Conservation (phyloP, 108 stramenopile genomes). For the Parietichytrium sp. region DNA sequence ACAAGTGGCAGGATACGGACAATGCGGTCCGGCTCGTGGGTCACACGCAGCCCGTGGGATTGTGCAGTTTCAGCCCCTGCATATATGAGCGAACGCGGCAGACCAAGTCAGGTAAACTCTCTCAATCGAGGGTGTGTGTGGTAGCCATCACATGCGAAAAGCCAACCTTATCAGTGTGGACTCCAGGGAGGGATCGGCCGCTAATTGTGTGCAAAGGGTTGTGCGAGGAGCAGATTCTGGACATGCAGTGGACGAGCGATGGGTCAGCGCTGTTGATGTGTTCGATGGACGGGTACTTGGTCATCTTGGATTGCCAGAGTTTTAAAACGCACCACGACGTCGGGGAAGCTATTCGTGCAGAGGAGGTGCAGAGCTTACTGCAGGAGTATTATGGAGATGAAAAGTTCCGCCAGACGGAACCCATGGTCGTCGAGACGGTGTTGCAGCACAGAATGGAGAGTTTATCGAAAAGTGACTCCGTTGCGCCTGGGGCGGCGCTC, state of each 20-base stretch:
- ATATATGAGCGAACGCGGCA: not conserved
- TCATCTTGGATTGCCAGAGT: not conserved
- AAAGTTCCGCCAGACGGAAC: not conserved
- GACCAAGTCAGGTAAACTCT: not conserved
- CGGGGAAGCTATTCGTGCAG: not conserved
- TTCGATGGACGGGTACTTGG: not conserved
- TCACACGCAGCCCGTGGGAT: not conserved
- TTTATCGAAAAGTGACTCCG: not conserved
- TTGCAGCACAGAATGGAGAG: conserved; percentile 2
- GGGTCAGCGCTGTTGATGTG: not conserved
- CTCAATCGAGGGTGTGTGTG: too few species aligned
- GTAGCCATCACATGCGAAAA: conserved; percentile 1
- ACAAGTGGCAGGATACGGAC: conserved; percentile 20
- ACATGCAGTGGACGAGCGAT: not conserved
- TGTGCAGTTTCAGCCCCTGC: conserved; percentile 24
- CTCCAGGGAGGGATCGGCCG: conserved; percentile 6
- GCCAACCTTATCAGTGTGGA: not conserved
- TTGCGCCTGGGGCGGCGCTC: not conserved
- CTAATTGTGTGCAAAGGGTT: not conserved
- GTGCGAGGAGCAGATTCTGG: not conserved
- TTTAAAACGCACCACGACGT: not conserved
- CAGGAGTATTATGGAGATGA: conserved; percentile 33
- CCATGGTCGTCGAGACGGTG: not conserved
- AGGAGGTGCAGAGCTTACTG: not conserved
- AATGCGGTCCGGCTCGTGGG: conserved; percentile 1